Evolutionary conservation across 495 filamentous ascomycete genomes (phyloP), one percentile per base, ranked within the genome.

Genomic region (Aspergillus heteromorphus): DNA sequence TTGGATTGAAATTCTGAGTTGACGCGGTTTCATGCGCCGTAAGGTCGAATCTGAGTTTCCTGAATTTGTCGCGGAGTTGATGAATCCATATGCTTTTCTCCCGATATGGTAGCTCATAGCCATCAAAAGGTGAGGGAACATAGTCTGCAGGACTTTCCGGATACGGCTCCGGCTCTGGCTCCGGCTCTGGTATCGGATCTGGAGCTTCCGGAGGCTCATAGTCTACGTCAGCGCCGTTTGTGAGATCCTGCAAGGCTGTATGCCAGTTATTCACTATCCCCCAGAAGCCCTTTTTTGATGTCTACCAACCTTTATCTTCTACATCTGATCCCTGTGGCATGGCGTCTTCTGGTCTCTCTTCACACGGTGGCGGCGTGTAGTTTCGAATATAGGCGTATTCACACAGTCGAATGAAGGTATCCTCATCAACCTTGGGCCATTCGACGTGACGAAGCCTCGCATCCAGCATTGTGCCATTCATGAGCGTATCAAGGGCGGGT

Each of bases 341-440:
- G 9, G 20, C 21, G 29, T 30, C 38, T 53, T 53, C 5, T 47
- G 25, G 9, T 20, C 6, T 17, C 45, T 45, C 19, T 1, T 36
- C 10, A 21, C 40, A 56, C 8, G 36, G 7, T 7, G 61, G 60
- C 5, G 59, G 57, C 0, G 57, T 66, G 51, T 67, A 67, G 30
- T 67, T 51, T 4, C 54, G 27, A 0, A 42, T 4, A 30, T 70
- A 70, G 4, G 61, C 63, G 45, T 55, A 67, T 63, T 70, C 61
- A 52, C 59, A 67, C 13, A 70, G 47, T 30, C 58, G 58, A 50
- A 51, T 7, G 31, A 70, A 70, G 1, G 59, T 70, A 6, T 60
- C 55, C 40, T 52, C 51, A 19, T 65, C 60, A 27, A 67, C 49
- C 31, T 70, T 56, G 13, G 54, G 34, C 66, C 64, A 65, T 27